These are phyloP conservation scores for Bipolaris sorokiniana DNA, from an alignment of 2,329 filamentous ascomycete genomes.

Conservation along the genomic window DNA sequence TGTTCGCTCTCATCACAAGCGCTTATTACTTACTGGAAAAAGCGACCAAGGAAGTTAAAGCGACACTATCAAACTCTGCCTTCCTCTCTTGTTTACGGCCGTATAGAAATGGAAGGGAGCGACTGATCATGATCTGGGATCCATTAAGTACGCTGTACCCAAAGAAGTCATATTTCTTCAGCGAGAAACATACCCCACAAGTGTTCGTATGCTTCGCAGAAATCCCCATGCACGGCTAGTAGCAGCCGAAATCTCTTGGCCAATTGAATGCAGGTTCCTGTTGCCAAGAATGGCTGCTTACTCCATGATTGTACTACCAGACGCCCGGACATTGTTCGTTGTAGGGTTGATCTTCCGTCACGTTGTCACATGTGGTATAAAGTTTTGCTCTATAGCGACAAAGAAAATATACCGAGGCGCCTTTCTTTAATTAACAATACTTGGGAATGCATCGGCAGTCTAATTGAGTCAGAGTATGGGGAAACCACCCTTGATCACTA, in stretches of 20 bases:
- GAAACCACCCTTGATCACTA: constrained; percentile 10
- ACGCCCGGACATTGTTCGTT: not conserved
- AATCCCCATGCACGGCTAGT: not conserved
- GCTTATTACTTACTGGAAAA: not conserved
- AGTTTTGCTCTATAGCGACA: not conserved
- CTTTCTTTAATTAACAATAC: not conserved
- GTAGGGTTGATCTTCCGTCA: too few species aligned
- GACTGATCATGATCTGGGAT: not conserved
- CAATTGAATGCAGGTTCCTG: not conserved
- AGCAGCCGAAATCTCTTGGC: not conserved
- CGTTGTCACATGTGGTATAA: not conserved
- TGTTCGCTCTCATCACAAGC: not conserved
- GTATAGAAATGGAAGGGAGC: not conserved
- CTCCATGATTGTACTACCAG: not conserved
- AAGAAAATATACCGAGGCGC: not conserved
- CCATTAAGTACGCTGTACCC: not conserved
- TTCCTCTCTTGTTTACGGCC: not conserved
- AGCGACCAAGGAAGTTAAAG: not conserved
- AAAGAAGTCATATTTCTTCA: too few species aligned
- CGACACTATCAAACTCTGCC: too few species aligned
- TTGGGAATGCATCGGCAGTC: not conserved
- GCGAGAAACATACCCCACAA: not conserved
- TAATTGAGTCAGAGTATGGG: constrained; percentile 5
- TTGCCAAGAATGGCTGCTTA: not conserved
- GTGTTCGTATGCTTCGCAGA: not conserved